These are phyloP conservation scores for Elaphomyces granulatus DNA, from an alignment of 495 filamentous ascomycete genomes.

Conservation along the genomic window DNA sequence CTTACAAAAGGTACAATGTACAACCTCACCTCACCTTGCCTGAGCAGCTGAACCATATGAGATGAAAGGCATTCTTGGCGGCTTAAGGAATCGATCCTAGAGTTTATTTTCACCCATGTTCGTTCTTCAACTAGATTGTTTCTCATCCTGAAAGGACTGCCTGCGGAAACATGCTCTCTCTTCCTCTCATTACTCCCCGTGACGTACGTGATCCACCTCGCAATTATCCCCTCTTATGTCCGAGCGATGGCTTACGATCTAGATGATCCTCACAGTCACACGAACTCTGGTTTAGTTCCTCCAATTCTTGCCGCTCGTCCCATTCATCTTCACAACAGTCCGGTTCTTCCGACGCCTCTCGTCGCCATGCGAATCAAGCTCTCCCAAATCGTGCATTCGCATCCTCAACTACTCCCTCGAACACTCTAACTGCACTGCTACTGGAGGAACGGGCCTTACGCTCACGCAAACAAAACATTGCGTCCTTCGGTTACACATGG, in stretches of 20 bases:
- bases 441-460: constrained; percentile 54
- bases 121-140: no score
- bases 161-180: constrained; percentile 53
- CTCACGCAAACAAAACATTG: constrained; percentile 54
- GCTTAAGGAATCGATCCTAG: no score
- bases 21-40: no score
- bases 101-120: no score
- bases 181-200: constrained; percentile 58
- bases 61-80: no score
- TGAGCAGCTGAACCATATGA: no score
- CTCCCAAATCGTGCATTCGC: constrained; percentile 15
- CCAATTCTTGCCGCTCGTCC: constrained; percentile 28
- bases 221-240: neutral
- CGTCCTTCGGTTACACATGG: constrained; percentile 63
- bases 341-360: constrained; percentile 13
- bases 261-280: constrained; percentile 37
- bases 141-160: no score
- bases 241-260: constrained; percentile 5
- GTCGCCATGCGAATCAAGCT: constrained; percentile 16
- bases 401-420: constrained; percentile 16
- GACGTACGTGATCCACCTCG: constrained; percentile 41
- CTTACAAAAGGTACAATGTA: no score
- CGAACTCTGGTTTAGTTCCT: constrained; percentile 54
- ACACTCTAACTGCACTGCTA: constrained; percentile 43
- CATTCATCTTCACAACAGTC: constrained; percentile 11